Conservation (phyloP, 768 basidiomycete genomes). For the Tylopilus sp. region DNA sequence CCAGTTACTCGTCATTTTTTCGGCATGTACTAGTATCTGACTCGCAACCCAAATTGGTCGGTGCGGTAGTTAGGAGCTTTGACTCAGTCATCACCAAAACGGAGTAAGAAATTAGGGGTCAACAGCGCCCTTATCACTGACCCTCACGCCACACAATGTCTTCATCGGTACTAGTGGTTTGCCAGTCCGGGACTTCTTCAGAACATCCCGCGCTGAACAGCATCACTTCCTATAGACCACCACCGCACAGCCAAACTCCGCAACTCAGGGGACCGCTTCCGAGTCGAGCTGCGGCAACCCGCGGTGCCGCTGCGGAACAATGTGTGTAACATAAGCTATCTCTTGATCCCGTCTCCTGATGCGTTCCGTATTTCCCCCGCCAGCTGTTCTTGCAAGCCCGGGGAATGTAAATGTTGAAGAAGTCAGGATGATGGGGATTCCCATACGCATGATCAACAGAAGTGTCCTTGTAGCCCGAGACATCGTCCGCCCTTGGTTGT, state of each 20-base stretch:
- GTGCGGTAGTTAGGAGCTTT: no score
- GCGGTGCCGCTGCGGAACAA: conserved; percentile 14
- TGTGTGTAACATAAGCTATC: conserved; percentile 1
- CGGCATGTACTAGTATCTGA: no score
- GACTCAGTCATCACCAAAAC: no score
- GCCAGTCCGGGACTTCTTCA: background rate
- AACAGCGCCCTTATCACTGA: no score
- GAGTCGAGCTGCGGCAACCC: conserved; percentile 20
- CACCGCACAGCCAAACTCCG: background rate
- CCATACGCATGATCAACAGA: background rate
- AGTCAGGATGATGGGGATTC: background rate
- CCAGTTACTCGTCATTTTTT: no score
- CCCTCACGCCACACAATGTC: conserved; percentile 1
- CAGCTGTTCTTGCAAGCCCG: conserved; percentile 14
- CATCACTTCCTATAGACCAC: conserved; percentile 2
- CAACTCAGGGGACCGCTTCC: conserved; percentile 1
- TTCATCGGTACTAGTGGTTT: conserved; percentile 1
- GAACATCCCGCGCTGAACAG: background rate
- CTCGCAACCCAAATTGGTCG: no score
- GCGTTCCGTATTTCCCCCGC: background rate
- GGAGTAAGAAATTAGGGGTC: no score
- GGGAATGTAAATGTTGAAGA: conserved; percentile 15
- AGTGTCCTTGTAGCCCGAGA: background rate
- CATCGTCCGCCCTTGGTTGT: background rate
- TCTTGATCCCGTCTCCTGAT: background rate